Percentiles rank a stretch among this genome's conserved stretches.
These are phyloP conservation scores for Elsinoe batatas DNA, from an alignment of 2,329 filamentous ascomycete genomes.

Conservation along the genomic window DNA sequence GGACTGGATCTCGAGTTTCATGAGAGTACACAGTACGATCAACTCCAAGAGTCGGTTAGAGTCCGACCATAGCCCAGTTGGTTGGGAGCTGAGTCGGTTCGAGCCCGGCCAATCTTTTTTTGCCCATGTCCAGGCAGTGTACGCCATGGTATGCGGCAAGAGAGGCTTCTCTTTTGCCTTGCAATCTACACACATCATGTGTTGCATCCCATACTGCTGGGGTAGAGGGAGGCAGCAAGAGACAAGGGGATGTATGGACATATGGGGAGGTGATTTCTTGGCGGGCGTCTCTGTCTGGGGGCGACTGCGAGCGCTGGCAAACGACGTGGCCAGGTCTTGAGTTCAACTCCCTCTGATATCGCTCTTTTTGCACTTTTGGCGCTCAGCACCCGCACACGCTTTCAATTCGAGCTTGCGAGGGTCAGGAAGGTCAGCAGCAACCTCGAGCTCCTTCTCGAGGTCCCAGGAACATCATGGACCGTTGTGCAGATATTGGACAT, in stretches of 20 bases:
- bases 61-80: neutral
- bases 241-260: too few relatives aligned
- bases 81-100: neutral
- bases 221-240: too few relatives aligned
- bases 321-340: neutral
- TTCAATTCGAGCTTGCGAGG: neutral
- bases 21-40: too few relatives aligned
- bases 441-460: neutral
- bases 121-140: neutral
- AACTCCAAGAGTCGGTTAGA: too few relatives aligned
- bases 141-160: neutral
- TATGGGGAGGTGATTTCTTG: neutral
- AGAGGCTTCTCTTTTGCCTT: neutral
- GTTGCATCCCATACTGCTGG: too few relatives aligned
- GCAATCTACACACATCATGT: too few relatives aligned
- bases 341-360: neutral
- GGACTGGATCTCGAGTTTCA: too few relatives aligned
- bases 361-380: neutral
- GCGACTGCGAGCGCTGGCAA: neutral
- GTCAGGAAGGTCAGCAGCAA: neutral
- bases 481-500: too few relatives aligned
- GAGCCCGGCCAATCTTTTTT: slow-evolving; percentile 5
- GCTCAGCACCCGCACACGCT: neutral
- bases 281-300: neutral
- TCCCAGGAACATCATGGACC: neutral